Evolutionary conservation across 1,284 basidiomycete species (phyloP), one percentile per base, ranked within the genome.

Genomic region (Dichomitus squalens): DNA sequence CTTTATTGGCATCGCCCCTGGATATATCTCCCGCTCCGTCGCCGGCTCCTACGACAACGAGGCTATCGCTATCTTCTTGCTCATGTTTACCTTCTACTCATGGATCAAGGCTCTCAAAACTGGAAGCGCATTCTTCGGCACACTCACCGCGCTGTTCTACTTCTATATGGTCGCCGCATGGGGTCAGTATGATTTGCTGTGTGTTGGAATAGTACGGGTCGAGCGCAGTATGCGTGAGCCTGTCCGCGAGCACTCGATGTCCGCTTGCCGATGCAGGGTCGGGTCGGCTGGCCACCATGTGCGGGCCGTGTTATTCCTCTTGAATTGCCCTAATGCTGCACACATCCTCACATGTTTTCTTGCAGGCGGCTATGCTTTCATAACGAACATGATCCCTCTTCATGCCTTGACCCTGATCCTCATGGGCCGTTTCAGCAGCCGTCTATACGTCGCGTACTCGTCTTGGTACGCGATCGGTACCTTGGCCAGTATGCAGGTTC

Each of bases 111-210:
- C 97, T 21, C 80, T 98, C 57, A 98, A 98, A 76, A 85, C 87
- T 46, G 97, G 97, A 38, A 96, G 93, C 58, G 95, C 95, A 0
- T 84, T 96, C 61, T 98, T 87, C 70, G 96, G 95, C 36, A 93
- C 93, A 20, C 72, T 92, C 46, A 90, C 96, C 21, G 97, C 96
- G 7, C 77, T 99, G 14, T 98, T 99, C 78, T 99, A 99, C 79
- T 98, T 98, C 66, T 99, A 98, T 84, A 99, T 99, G 97, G 97
- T 99, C 16, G 96, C 97, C 48, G 97, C 97, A 12, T 99, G 97
- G 97, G 97, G 97, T 90, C 64, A 59, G 83, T 74, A 39, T 16
- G 46, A 63, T 50, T 64, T 50, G 39, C 34, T 29, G 18, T 33
- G 18, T 47, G 9, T n/a, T 14, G n/a, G 44, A 7, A 9, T 31